These are phyloP conservation scores for Brachypodium distachyon DNA, from an alignment of 202 grass and related monocot genomes.

Conservation along the genomic window DNA sequence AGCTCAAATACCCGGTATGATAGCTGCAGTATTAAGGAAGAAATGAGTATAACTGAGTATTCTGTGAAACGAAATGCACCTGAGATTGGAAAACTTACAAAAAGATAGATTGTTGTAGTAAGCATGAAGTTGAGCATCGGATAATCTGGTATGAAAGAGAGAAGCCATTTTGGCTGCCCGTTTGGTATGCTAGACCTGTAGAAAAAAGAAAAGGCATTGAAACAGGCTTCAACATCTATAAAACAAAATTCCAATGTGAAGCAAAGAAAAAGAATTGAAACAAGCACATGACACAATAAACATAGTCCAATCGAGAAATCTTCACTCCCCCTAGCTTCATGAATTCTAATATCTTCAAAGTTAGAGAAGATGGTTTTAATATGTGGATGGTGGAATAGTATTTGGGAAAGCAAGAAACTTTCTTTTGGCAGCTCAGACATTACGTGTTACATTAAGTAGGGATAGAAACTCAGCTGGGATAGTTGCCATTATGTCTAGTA, in stretches of 20 bases:
- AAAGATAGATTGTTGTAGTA: conserved; percentile 59
- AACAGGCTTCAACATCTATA: neutral
- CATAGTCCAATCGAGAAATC: neutral
- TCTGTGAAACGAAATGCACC: neutral
- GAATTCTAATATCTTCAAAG: neutral
- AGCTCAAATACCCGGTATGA: conserved; percentile 69
- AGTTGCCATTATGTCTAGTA: neutral
- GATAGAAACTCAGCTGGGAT: neutral
- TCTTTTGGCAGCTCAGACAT: neutral
- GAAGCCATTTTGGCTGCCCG: conserved; percentile 95
- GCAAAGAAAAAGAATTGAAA: neutral
- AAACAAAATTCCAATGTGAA: no score
- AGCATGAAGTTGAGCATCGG: conserved; percentile 99
- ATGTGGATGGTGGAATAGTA: neutral
- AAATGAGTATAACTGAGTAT: conserved; percentile 5
- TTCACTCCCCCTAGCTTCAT: neutral
- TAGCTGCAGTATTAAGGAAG: conserved; percentile 44
- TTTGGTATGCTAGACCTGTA: conserved; percentile 82
- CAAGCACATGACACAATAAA: neutral
- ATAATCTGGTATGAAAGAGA: conserved; percentile 86
- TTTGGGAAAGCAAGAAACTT: neutral
- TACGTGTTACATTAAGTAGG: neutral
- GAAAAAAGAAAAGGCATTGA: neutral
- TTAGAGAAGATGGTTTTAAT: neutral
- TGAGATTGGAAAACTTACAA: conserved; percentile 49